A percentile compares a stretch with the other conserved stretches of the same genome.
These are phyloP conservation scores for Zea mays DNA, from an alignment of 176 grass and related monocot genomes.

Conservation along the genomic window Zm-B73-REFERENCE-NAM-5.0 NC_050101.1:102140501-102141000, in stretches of 20 bases:
- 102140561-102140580: neutral
- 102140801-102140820: too few relatives aligned
- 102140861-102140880: neutral
- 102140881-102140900: slow-evolving; percentile 7
- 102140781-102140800: neutral
- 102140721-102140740: slow-evolving; percentile 21
- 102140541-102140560: slow-evolving; percentile 30
- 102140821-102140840: too few relatives aligned
- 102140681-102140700: neutral
- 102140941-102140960: slow-evolving; percentile 59
- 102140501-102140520: neutral
- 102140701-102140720: slow-evolving; percentile 42
- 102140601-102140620: slow-evolving; percentile 49
- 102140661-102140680: neutral
- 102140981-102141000: slow-evolving; percentile 77
- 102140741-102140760: slow-evolving; percentile 30
- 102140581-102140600: neutral
- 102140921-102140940: neutral
- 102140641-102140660: slow-evolving; percentile 9
- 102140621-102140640: slow-evolving; percentile 46
- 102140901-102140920: neutral
- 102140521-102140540: slow-evolving; percentile 33
- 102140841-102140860: neutral
- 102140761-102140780: slow-evolving; percentile 20
- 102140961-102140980: slow-evolving; percentile 73